phyloP scores from a whole-genome alignment of 2,329 filamentous ascomycete genomes.

The Westerdykella ornata region DNA sequence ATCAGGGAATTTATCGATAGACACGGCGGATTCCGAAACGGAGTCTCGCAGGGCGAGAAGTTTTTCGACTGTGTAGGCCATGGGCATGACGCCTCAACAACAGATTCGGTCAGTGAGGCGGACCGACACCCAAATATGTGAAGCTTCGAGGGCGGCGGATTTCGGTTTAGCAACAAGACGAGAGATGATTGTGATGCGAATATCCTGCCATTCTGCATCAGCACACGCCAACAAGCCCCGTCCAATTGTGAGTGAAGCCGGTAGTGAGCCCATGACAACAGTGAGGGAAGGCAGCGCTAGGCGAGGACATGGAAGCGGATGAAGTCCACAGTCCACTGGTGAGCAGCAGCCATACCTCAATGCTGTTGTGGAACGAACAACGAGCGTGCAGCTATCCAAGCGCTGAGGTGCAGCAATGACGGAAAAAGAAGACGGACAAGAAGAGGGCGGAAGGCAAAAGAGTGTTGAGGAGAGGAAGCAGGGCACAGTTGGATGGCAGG shows the following conservation, averaged over 20 bases:
- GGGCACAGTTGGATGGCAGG: slow-evolving; percentile 7
- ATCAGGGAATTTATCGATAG: slow-evolving; percentile 38
- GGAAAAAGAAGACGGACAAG: slow-evolving; percentile 30
- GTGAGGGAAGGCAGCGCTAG: too few relatives aligned
- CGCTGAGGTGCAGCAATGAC: slow-evolving; percentile 32
- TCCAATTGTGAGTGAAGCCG: too few relatives aligned
- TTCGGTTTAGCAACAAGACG: slow-evolving; percentile 11
- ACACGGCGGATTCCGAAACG: slow-evolving; percentile 39
- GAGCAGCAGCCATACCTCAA: slow-evolving; percentile 13
- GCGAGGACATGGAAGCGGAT: too few relatives aligned
- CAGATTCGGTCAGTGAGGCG: neutral
- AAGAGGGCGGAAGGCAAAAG: slow-evolving; percentile 37
- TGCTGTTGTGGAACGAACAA: slow-evolving; percentile 26
- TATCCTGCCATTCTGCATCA: slow-evolving; percentile 18
- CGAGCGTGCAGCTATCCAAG: slow-evolving; percentile 36
- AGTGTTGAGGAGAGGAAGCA: slow-evolving; percentile 21
- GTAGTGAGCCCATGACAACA: too few relatives aligned
- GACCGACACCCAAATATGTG: neutral
- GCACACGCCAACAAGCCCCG: too few relatives aligned
- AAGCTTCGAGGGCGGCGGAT: neutral
- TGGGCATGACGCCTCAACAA: slow-evolving; percentile 20
- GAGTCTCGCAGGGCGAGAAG: slow-evolving; percentile 38
- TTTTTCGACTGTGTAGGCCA: slow-evolving; percentile 38
- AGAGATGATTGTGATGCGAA: slow-evolving; percentile 37
- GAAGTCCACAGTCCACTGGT: too few relatives aligned